These are phyloP conservation scores for Lolium multiflorum DNA, from an alignment of 176 grass and related monocot genomes.

Conservation along the genomic window DNA sequence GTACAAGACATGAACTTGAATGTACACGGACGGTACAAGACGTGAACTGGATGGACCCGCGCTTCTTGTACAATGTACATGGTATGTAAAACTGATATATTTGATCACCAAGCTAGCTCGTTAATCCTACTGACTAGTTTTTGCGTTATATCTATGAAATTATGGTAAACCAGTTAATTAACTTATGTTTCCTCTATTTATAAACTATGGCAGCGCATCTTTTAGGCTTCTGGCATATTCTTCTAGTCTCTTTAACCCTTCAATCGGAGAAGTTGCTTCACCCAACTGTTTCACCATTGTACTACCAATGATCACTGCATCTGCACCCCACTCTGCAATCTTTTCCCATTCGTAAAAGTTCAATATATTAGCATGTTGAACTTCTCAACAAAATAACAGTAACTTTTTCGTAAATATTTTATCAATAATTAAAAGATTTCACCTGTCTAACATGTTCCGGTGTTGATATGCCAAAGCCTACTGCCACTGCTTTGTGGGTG, in stretches of 20 bases:
- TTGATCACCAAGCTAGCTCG: no score
- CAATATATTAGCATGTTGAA: background rate
- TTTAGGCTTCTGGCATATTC: slow-evolving; percentile 64
- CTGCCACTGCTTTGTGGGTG: slow-evolving; percentile 81
- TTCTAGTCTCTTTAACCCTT: slow-evolving; percentile 32
- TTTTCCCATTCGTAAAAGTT: background rate
- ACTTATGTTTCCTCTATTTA: background rate
- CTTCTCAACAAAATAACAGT: background rate
- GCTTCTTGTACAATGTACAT: no score
- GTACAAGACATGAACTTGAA: no score
- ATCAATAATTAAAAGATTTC: background rate
- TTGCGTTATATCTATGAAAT: no score
- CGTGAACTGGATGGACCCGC: no score
- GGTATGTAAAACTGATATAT: no score
- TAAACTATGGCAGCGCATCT: slow-evolving; percentile 55
- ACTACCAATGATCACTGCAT: slow-evolving; percentile 82
- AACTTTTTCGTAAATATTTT: background rate
- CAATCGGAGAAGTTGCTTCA: background rate
- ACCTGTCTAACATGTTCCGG: slow-evolving; percentile 87
- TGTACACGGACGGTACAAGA: no score
- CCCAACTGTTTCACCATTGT: slow-evolving; percentile 75
- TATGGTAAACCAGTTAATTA: no score
- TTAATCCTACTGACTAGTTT: no score
- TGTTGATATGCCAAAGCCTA: slow-evolving; percentile 90
- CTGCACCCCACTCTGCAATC: slow-evolving; percentile 82